Evolutionary conservation across 2,329 filamentous ascomycete species (phyloP), one percentile per base, ranked within the genome.

Genomic region (Neonectria magnoliae): DNA sequence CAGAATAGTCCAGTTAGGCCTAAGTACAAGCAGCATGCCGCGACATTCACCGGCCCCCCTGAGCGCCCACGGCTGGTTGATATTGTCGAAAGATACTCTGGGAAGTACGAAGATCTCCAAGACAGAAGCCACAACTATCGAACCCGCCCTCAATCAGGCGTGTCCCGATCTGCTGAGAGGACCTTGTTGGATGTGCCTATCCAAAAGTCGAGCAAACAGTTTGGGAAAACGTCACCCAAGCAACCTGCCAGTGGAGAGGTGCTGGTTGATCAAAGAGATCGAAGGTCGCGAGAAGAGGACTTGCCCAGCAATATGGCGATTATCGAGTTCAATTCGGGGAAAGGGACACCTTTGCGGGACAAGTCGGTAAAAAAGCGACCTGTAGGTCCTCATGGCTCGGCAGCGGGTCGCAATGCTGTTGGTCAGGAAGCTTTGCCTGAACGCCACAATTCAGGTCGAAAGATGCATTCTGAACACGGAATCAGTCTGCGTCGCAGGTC

Each of bases 401-500:
- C 60, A 13, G 50, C 41, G 7, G 45, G 62, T 42, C 68, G 71
- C 42, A 62, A 61, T 59, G 62, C 64, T 22, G 61, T 45, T 9
- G 72, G 69, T 5, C 70, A 75, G 14, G 71, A 73, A 29, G 66
- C 57, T 14, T 65, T 75, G 16, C 73, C 75, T 5, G 68, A 76
- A 5, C 69, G 67, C 25, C 70, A 76, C 22, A 47, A 67, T 50
- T 64, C 72, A 29, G 66, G 72, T 25, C 73, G 73, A 42, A 72
- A 66, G 27, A 64, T 75, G 48, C 71, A 75, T 31, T 56, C 67
- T 5, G 70, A 76, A 10, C 78, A 78, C 59, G 76, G 75, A 5
- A 79, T 85, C 63, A 84, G 78, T 71, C 80, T 89, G 31, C 80
- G 80, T 59, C 81, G 82, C 33, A 82, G 81, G 65, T 85, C 84